Conservation (phyloP, 108 stramenopile genomes). For the Skeletonema costatum region DNA sequence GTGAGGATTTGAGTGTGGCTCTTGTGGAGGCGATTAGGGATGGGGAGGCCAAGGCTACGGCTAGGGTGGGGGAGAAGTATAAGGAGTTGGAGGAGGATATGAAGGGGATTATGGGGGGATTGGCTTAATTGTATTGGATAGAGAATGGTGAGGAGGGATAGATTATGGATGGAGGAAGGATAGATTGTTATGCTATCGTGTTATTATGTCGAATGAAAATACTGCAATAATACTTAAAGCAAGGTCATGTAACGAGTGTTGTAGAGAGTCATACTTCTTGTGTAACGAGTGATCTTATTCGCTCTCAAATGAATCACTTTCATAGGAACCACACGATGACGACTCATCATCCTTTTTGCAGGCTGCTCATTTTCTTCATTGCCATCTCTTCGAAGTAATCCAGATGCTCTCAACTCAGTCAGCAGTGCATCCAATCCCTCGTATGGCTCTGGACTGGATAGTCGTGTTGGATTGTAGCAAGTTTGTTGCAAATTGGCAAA, state of each 20-base stretch:
- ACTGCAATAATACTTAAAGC: too few relatives aligned
- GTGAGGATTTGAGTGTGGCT: slow-evolving; percentile 66
- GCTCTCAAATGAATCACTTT: slow-evolving; percentile 1
- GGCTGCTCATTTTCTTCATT: neutral
- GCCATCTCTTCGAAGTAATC: neutral
- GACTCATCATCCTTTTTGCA: neutral
- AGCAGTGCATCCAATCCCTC: slow-evolving; percentile 12
- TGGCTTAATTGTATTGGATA: slow-evolving; percentile 1
- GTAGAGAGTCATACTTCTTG: too few relatives aligned
- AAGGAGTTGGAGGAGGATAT: slow-evolving; percentile 68
- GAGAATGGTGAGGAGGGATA: too few relatives aligned
- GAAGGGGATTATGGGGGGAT: slow-evolving; percentile 44
- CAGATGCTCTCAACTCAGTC: slow-evolving; percentile 14
- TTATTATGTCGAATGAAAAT: too few relatives aligned
- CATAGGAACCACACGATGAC: neutral
- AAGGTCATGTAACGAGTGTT: too few relatives aligned
- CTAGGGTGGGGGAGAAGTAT: slow-evolving; percentile 72
- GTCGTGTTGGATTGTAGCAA: neutral
- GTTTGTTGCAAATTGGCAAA: neutral
- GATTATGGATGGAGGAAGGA: too few relatives aligned
- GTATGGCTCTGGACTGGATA: slow-evolving; percentile 10
- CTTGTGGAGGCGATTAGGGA: slow-evolving; percentile 67
- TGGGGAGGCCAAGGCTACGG: slow-evolving; percentile 64
- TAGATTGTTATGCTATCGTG: too few relatives aligned
- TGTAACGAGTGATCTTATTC: neutral